phyloP scores from a whole-genome alignment of 768 basidiomycete genomes.

The Harrya chromipes region DNA sequence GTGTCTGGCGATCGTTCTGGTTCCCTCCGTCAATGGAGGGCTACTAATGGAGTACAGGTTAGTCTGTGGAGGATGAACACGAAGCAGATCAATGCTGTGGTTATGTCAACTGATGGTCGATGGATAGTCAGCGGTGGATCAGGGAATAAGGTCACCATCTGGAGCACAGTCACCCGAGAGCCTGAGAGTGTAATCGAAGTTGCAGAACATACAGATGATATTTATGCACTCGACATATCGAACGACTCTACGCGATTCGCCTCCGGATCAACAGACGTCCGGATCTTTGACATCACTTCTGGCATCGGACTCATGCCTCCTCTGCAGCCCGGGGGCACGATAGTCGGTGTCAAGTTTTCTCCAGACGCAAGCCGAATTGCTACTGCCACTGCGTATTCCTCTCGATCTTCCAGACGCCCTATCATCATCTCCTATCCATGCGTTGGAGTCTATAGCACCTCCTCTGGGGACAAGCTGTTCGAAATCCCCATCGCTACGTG shows the following conservation, averaged over 20 bases:
- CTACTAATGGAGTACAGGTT: background rate
- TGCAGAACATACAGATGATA: no score
- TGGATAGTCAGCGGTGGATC: background rate
- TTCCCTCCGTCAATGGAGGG: no score
- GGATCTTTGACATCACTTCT: background rate
- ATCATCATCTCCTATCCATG: no score
- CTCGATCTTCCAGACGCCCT: no score
- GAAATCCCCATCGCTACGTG: background rate
- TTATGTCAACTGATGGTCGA: background rate
- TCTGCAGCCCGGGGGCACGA: background rate
- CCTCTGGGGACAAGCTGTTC: background rate
- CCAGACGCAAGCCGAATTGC: background rate
- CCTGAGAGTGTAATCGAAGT: no score
- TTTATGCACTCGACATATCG: no score
- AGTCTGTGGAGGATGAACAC: background rate
- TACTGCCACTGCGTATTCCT: background rate
- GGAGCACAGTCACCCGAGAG: background rate
- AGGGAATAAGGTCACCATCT: background rate
- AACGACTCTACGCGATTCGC: background rate
- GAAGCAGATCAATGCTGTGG: background rate
- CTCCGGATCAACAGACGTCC: background rate
- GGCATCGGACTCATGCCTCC: background rate
- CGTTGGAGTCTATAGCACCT: no score
- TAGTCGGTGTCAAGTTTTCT: background rate
- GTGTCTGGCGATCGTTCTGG: no score